phyloP scores from a whole-genome alignment of 2,329 filamentous ascomycete genomes.

The Malbranchea zuffiana region DNA sequence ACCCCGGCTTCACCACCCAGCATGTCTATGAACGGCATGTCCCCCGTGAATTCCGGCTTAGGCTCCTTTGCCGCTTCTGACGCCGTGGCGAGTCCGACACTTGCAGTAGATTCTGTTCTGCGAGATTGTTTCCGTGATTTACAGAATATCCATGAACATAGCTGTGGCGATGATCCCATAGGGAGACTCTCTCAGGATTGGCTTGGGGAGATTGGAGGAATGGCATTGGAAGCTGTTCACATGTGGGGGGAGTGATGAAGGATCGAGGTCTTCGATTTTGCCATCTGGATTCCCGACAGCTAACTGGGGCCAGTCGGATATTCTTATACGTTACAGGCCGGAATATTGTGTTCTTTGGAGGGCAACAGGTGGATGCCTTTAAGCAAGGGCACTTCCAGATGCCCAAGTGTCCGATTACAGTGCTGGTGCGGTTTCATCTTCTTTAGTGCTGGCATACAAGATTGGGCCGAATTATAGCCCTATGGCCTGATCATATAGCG shows the following conservation, averaged over 20 bases:
- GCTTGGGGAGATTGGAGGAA: slow-evolving; percentile 20
- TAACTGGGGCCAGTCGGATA: too few relatives aligned
- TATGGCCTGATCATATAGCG: too few relatives aligned
- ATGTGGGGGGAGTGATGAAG: slow-evolving; percentile 12
- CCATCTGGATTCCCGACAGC: too few relatives aligned
- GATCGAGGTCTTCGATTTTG: too few relatives aligned
- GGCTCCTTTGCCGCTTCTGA: slow-evolving; percentile 9
- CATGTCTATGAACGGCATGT: slow-evolving; percentile 9
- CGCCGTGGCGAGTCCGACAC: slow-evolving; percentile 8
- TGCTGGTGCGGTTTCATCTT: too few relatives aligned
- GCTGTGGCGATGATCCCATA: slow-evolving; percentile 21
- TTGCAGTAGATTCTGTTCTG: slow-evolving; percentile 32
- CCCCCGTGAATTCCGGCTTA: slow-evolving; percentile 3
- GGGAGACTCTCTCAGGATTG: slow-evolving; percentile 27
- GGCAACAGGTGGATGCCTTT: too few relatives aligned
- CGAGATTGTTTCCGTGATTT: slow-evolving; percentile 30
- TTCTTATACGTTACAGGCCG: too few relatives aligned
- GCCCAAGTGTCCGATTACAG: too few relatives aligned
- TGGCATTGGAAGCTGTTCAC: slow-evolving; percentile 11
- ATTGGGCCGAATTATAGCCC: too few relatives aligned
- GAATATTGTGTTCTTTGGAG: too few relatives aligned
- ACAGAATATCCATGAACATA: slow-evolving; percentile 17
- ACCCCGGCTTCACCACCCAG: slow-evolving; percentile 3
- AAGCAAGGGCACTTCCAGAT: too few relatives aligned
- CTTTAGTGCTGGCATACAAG: too few relatives aligned